A percentile compares a stretch with the other conserved stretches of the same genome.
Evolutionary conservation across 1,284 basidiomycete species (phyloP).

Genomic region (Cutaneotrichosporon dermatis): DNA sequence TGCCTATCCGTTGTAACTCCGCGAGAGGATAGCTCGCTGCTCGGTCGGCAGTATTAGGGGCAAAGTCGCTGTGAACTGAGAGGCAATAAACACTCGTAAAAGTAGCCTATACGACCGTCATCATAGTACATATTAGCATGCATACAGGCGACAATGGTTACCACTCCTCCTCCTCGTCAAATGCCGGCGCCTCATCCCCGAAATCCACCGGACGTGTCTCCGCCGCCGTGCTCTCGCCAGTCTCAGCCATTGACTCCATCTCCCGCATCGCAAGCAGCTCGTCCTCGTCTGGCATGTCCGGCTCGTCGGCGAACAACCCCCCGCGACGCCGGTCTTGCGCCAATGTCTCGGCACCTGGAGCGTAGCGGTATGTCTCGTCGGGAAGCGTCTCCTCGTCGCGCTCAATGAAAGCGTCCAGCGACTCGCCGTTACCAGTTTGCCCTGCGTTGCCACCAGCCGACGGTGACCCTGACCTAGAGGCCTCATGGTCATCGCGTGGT

Average conservation of each 20-base stretch:
- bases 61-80: too few relatives aligned
- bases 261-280: conserved; percentile 62
- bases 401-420: background rate
- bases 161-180: conserved; percentile 33
- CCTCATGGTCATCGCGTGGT: background rate
- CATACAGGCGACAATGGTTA: background rate
- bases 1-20: too few relatives aligned
- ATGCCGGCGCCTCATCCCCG: conserved; percentile 6
- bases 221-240: conserved; percentile 16
- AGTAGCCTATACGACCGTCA: too few relatives aligned
- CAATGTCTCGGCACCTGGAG: conserved; percentile 4
- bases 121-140: too few relatives aligned
- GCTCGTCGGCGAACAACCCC: conserved; percentile 40
- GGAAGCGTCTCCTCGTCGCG: conserved; percentile 4
- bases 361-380: background rate
- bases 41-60: too few relatives aligned
- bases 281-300: conserved; percentile 24
- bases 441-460: background rate
- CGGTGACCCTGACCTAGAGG: too few relatives aligned
- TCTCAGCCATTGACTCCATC: conserved; percentile 55
- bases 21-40: too few relatives aligned
- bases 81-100: too few relatives aligned
- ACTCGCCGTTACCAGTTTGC: conserved; percentile 1
- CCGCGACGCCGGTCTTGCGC: background rate
- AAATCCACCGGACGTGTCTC: background rate